Evolutionary conservation across 768 basidiomycete species (phyloP).

Genomic region (Trametes villosa): DNA sequence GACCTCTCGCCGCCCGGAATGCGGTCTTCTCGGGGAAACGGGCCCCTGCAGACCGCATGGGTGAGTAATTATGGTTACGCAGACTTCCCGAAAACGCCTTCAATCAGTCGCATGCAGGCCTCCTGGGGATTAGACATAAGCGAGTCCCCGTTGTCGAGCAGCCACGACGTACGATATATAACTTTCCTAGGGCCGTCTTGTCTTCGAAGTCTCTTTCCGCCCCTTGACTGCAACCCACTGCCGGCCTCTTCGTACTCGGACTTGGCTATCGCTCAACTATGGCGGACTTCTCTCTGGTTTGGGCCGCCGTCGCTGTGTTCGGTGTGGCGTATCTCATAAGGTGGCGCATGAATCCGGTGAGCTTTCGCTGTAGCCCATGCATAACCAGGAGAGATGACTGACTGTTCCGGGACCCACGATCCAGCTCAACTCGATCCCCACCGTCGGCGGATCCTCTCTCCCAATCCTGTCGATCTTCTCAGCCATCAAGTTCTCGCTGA

Average conservation of each 20-base stretch:
- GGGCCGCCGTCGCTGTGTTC: not conserved
- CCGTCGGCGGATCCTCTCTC: constrained; percentile 39
- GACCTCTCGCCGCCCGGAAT: no score
- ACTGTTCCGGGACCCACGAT: no score
- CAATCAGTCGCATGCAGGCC: not conserved
- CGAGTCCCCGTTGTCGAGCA: not conserved
- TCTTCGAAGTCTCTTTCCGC: not conserved
- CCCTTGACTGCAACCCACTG: not conserved
- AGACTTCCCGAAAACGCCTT: not conserved
- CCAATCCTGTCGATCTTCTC: constrained; percentile 39
- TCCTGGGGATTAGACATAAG: not conserved
- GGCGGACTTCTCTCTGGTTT: not conserved
- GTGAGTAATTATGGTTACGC: not conserved
- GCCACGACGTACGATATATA: no score
- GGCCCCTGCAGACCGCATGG: no score
- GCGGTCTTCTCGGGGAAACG: no score
- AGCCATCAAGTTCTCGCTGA: constrained; percentile 33
- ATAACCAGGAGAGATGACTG: no score
- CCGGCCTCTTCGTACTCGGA: not conserved
- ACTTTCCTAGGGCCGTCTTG: no score
- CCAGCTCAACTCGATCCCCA: constrained; percentile 34
- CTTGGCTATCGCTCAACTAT: not conserved
- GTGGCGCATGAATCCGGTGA: not conserved
- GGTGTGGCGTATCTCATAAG: not conserved
- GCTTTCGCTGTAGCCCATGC: no score